Evolutionary conservation across 441 rosid species (phyloP), one percentile per base, ranked within the genome.

Genomic region (Gossypium davidsonii): DNA sequence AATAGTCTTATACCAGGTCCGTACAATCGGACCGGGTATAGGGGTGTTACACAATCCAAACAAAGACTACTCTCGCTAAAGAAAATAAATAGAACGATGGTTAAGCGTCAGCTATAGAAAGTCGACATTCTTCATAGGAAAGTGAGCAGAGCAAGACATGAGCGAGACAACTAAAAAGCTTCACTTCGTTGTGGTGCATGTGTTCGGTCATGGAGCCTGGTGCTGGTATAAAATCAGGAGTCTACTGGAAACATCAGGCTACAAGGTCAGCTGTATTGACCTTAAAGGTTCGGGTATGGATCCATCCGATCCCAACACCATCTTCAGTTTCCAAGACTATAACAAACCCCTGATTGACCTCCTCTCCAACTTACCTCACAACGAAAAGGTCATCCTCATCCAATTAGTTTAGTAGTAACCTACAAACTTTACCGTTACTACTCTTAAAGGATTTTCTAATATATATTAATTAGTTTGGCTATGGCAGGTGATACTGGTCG

Each of bases 161-260:
- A 21, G 55, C 53, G 69, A 42, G 5, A 20, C 69, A 42, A 5
- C 9, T 20, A 8, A 42, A 65, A 44, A 21, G n/a, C 17, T 63
- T 51, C 82, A 82, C 67, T 82, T 79, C 26, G 83, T 84, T 46
- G 31, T 84, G 56, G 82, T 84, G 34, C 85, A 84, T 46, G 85
- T 83, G 21, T 81, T 80, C 53, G 73, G 81, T 2, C 86, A 79
- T 65, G 86, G 86, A 64, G 85, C 79, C 5, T 81, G 87, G 86
- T 86, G 87, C 71, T 86, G 87, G 89, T 86, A 76, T 84, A 86
- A 81, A 77, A 71, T 86, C 28, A 77, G 79, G 25, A 39, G 34
- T 48, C 68, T 76, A 26, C 17, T 82, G 74, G 82, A 84, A 39
- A 68, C 71, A 28, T 67, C 39, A 14, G 86, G 75, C 14, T 77